Evolutionary conservation across 179 eudicot genomes (phyloP).

Genomic region (Spergularia azorica): DNA sequence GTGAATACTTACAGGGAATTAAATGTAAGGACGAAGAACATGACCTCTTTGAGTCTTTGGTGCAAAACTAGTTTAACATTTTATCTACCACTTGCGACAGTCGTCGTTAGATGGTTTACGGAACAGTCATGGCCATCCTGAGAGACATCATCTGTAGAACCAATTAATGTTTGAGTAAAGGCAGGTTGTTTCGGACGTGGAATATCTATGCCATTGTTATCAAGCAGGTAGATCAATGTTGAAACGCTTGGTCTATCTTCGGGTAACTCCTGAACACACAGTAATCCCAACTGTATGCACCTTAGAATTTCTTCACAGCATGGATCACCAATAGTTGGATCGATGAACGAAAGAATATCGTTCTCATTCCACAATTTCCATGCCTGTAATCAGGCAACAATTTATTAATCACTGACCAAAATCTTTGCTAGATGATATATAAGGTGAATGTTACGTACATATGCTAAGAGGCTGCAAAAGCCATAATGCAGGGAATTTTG

Average conservation of each 20-base stretch:
- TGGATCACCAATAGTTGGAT: conserved; percentile 23
- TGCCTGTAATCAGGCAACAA: conserved; percentile 31
- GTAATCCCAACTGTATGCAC: conserved; percentile 50
- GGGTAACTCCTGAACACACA: conserved; percentile 51
- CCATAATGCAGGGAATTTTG: conserved; percentile 18
- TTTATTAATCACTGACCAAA: too few relatives aligned
- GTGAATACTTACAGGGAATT: too few relatives aligned
- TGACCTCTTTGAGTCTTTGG: too few relatives aligned
- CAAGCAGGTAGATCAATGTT: conserved; percentile 42
- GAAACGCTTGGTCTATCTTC: conserved; percentile 50
- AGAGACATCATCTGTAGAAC: too few relatives aligned
- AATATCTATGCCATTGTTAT: conserved; percentile 35
- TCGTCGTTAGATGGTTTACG: too few relatives aligned
- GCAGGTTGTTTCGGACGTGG: conserved; percentile 49
- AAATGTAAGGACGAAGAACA: too few relatives aligned
- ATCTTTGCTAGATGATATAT: too few relatives aligned
- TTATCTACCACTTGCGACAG: too few relatives aligned
- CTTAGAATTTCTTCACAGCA: conserved; percentile 27
- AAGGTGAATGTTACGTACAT: conserved; percentile 25
- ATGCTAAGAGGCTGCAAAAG: conserved; percentile 30
- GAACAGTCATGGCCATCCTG: too few relatives aligned
- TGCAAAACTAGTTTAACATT: too few relatives aligned
- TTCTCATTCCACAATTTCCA: conserved; percentile 55
- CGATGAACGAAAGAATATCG: conserved; percentile 19
- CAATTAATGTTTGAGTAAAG: conserved; percentile 22